Evolutionary conservation across 495 filamentous ascomycete species (phyloP), one percentile per base, ranked within the genome.

Genomic region (Xylaria acuta): DNA sequence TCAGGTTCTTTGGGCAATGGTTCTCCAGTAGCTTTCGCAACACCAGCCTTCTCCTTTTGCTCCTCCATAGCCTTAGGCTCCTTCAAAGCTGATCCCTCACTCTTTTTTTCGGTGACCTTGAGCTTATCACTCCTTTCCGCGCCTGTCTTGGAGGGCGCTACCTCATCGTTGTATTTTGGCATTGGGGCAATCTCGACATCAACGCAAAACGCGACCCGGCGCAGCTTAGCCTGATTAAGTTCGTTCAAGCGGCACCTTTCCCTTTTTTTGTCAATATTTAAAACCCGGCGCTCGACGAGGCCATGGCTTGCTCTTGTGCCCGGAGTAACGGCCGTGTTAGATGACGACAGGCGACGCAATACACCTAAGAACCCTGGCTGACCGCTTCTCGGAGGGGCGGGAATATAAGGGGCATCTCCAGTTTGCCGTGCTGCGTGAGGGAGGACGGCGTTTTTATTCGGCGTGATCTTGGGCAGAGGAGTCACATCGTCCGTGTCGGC

Each of bases 181-280:
- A 86, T 85, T 32, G 83, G 85, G 53, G 96, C 95, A 76, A 99
- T 96, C 82, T 99, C 96, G 16, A 99, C 96, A 79, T 99, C 96
- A 5, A 99, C 96, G 74, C 92, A 97, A 75, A 99, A 99, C 2
- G 94, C 92, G 2, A 99, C 96, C 43, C 93, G 87, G 27, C 94
- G 87, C 41, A 99, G 81, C 73, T 96, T 97, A 22, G 87, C 88
- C 72, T 92, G 90, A 71, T 95, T 90, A 27, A 99, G 81, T 72
- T 96, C 94, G 36, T 89, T 85, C 34, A 98, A 89, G 20, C 88
- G 86, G 77, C 94, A 96, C 51, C 96, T 83, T 76, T 97, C 91
- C 40, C 96, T 87, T 73, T 90, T 86, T 27, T 82, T 88, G 76
- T 99, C 94, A 49, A 97, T 84, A 77, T 99, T 99, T 85, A 98